phyloP scores from a whole-genome alignment of 768 basidiomycete genomes.

The Boletus sp. region DNA sequence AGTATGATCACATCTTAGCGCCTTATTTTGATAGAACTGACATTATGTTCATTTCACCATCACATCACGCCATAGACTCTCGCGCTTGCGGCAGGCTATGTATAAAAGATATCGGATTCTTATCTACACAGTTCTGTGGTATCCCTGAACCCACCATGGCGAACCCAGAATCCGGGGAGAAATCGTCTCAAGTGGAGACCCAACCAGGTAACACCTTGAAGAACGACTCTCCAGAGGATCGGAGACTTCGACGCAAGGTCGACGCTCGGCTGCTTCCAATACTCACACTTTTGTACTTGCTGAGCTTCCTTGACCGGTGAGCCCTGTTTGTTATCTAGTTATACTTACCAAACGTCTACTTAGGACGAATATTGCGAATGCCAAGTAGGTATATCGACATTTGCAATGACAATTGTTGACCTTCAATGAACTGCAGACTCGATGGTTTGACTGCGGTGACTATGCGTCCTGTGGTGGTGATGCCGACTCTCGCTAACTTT shows the following conservation, averaged over 20 bases:
- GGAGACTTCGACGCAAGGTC: conserved; percentile 32
- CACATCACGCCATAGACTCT: conserved; percentile 7
- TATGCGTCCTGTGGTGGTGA: not conserved
- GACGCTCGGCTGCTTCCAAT: conserved; percentile 38
- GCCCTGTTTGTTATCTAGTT: not conserved
- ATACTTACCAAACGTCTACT: not conserved
- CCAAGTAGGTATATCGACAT: conserved; percentile 26
- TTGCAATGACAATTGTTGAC: not conserved
- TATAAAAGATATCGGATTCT: not conserved
- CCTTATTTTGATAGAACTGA: not conserved
- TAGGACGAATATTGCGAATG: conserved; percentile 39
- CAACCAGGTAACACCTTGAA: not conserved
- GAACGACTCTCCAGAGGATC: conserved; percentile 16
- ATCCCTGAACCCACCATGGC: conserved; percentile 3
- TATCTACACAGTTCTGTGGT: not conserved
- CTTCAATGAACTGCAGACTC: conserved; percentile 34
- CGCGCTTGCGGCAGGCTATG: not conserved
- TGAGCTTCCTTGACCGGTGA: conserved; percentile 41
- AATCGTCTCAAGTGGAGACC: conserved; percentile 7
- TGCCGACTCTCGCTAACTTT: not conserved
- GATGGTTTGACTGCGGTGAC: conserved; percentile 48
- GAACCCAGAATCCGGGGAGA: conserved; percentile 5
- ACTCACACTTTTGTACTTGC: conserved; percentile 38
- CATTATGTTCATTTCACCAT: not conserved
- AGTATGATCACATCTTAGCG: not conserved